Base-by-base conservation (phyloP, 1,284 basidiomycete genomes). In the Sanguinoderma infundibulare region DNA sequence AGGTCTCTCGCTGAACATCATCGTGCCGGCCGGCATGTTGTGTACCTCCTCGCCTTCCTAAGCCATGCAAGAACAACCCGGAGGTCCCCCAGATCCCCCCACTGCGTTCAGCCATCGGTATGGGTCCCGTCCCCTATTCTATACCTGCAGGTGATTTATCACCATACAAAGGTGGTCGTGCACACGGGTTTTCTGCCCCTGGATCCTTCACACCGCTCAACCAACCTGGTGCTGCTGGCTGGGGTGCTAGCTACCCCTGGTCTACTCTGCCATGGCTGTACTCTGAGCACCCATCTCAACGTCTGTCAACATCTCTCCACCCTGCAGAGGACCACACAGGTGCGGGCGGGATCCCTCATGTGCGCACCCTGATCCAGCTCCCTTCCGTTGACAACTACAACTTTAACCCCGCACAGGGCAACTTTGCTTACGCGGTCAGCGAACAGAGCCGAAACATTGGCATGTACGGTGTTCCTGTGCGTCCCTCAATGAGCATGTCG, bases 41-140 rank as follows among this genome's bases (percentile, higher is more conserved):
- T 49, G 85, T 96, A 1, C 94, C 93, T 17, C 94, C 94, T 39
- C 92, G 94, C n/a, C n/a, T n/a, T n/a, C n/a, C n/a, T n/a, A n/a
- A n/a, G n/a, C n/a, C n/a, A n/a, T n/a, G n/a, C n/a, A n/a, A n/a
- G n/a, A n/a, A n/a, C n/a, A n/a, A n/a, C n/a, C n/a, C n/a, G n/a
- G n/a, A n/a, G n/a, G n/a, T n/a, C n/a, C n/a, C n/a, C n/a, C n/a
- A n/a, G n/a, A n/a, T n/a, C n/a, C n/a, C n/a, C n/a, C n/a, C n/a
- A n/a, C n/a, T n/a, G n/a, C n/a, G n/a, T n/a, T n/a, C n/a, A n/a
- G n/a, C n/a, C n/a, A n/a, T n/a, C n/a, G 86, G 86, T 52, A 83
- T 87, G 74, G 85, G 82, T 53, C 82, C 83, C 10, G 79, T 89
- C 20, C 82, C 87, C 47, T 81, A 89, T 68, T 82, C 85, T 20